Evolutionary conservation across 2,329 filamentous ascomycete genomes (phyloP).

Genomic region (Zasmidium angulare): DNA sequence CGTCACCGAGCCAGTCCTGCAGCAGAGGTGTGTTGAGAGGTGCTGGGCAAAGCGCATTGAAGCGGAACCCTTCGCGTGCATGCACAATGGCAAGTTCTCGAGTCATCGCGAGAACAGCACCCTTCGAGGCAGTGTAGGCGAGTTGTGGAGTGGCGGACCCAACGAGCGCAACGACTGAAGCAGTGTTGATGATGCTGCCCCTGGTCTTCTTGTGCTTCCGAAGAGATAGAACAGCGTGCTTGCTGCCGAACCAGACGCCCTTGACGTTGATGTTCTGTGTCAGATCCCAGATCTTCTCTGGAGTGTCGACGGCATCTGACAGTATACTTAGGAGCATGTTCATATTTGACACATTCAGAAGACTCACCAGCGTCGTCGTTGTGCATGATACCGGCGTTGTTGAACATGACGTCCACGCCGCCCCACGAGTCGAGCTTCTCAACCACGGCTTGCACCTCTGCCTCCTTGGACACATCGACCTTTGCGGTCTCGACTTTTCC

Average conservation of each 20-base stretch:
- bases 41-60: constrained; percentile 87
- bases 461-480: constrained; percentile 84
- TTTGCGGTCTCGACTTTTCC: constrained; percentile 61
- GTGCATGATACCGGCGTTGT: constrained; percentile 98
- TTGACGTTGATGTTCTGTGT: constrained; percentile 96
- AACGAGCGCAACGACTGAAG: constrained; percentile 82
- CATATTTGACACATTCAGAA: background rate
- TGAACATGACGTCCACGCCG: constrained; percentile 89
- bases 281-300: constrained; percentile 89
- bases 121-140: constrained; percentile 92
- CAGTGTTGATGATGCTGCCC: constrained; percentile 88
- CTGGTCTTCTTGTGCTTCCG: constrained; percentile 75
- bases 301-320: constrained; percentile 68
- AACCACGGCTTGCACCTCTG: constrained; percentile 72
- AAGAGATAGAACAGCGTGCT: constrained; percentile 82
- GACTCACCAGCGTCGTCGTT: constrained; percentile 54
- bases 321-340: background rate
- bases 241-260: constrained; percentile 95
- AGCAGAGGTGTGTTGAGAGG: constrained; percentile 89
- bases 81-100: constrained; percentile 90
- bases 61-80: constrained; percentile 82
- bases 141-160: constrained; percentile 85
- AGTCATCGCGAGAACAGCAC: constrained; percentile 85
- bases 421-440: constrained; percentile 79
- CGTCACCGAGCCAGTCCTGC: constrained; percentile 91